phyloP scores from a whole-genome alignment of 2,329 filamentous ascomycete species.

The Hypoxylon sp. region DNA sequence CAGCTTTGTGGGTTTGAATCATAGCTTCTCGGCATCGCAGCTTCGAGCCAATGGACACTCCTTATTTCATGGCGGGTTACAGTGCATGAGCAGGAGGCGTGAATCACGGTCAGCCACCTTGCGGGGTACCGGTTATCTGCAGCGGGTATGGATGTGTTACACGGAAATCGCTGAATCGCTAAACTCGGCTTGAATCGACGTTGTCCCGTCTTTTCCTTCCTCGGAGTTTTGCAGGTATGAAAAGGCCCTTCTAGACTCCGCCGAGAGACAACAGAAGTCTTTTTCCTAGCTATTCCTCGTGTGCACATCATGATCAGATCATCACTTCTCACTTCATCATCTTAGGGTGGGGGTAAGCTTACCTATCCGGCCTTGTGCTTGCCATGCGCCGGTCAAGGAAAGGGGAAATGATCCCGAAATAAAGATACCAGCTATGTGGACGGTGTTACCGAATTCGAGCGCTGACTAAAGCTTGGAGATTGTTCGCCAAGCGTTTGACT shows the following conservation, averaged over 20 bases:
- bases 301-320: not conserved
- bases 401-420: conserved; percentile 22
- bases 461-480: conserved; percentile 37
- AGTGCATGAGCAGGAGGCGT: not conserved
- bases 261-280: not conserved
- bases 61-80: not conserved
- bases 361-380: conserved; percentile 30
- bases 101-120: not conserved
- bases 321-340: conserved; percentile 25
- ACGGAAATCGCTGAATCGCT: not conserved
- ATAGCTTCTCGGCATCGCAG: not conserved
- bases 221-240: not conserved
- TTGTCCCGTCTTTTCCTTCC: not conserved
- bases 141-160: not conserved
- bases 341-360: conserved; percentile 38
- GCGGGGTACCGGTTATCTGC: not conserved
- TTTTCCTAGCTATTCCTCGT: not conserved
- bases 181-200: not conserved
- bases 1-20: not conserved
- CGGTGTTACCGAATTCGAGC: conserved; percentile 16
- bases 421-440: conserved; percentile 25
- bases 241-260: not conserved
- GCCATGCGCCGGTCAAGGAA: conserved; percentile 34
- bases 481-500: conserved; percentile 39
- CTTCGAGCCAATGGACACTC: not conserved